phyloP scores from a whole-genome alignment of 73 alveolate species.

The Effrenium voratum region DNA sequence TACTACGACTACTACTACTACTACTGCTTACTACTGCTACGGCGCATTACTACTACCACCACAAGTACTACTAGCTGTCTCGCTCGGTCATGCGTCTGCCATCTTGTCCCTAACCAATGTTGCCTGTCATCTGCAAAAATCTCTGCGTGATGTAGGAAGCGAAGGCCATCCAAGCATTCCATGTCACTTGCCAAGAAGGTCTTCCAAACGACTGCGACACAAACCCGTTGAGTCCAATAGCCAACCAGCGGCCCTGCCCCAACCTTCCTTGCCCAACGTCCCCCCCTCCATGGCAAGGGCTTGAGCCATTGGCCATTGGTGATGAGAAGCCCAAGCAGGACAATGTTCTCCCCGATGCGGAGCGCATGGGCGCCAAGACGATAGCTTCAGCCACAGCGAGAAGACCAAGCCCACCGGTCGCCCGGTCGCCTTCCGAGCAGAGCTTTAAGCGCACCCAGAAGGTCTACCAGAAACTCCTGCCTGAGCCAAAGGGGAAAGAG shows the following conservation, averaged over 20 bases:
- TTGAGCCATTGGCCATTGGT: not conserved
- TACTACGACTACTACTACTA: no score
- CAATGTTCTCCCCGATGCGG: not conserved
- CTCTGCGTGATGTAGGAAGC: no score
- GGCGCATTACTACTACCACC: no score
- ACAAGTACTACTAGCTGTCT: no score
- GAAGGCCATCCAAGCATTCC: no score
- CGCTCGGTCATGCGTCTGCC: not conserved
- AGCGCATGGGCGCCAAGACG: not conserved
- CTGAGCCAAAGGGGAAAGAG: not conserved
- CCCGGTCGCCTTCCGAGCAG: not conserved
- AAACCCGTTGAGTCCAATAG: no score
- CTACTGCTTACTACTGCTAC: no score
- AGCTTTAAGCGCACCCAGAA: not conserved
- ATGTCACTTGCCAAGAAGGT: not conserved
- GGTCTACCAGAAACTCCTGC: conserved; percentile 20
- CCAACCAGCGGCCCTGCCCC: no score
- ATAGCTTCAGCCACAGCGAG: conserved; percentile 6
- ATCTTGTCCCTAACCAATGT: not conserved
- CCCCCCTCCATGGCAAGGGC: no score
- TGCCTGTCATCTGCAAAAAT: not conserved
- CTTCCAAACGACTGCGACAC: not conserved
- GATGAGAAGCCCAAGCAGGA: not conserved
- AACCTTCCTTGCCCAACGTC: no score
- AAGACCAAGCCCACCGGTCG: not conserved